phyloP scores from a whole-genome alignment of 1,139 yeast genomes.

The Protomyces arabidopsidicola region DNA sequence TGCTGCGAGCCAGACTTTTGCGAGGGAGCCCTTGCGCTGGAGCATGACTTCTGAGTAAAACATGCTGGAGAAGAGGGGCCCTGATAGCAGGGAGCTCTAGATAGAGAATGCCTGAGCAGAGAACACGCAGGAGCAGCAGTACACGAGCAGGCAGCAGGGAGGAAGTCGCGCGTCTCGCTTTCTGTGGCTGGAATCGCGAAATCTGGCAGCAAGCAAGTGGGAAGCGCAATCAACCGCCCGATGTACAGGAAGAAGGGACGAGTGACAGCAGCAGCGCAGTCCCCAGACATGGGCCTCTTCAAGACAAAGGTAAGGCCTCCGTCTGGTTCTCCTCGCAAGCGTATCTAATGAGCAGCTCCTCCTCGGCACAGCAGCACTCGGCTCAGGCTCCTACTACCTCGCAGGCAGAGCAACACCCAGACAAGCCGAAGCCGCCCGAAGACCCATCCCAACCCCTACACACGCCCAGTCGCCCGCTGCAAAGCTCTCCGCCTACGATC shows the following conservation, averaged over 20 bases:
- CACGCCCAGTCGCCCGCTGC: background rate
- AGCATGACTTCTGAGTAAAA: slow-evolving; percentile 34
- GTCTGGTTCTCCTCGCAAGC: background rate
- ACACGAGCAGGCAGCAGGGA: background rate
- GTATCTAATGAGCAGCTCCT: background rate
- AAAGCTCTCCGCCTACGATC: slow-evolving; percentile 12
- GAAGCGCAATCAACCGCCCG: background rate
- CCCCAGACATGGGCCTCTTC: background rate
- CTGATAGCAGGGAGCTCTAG: background rate
- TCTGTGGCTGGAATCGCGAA: background rate
- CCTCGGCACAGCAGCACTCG: background rate
- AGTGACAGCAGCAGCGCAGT: too few relatives aligned
- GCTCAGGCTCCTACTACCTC: background rate
- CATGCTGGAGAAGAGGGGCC: background rate
- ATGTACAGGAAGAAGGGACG: too few relatives aligned
- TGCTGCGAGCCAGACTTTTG: slow-evolving; percentile 91
- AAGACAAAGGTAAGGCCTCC: background rate
- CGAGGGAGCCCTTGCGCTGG: slow-evolving; percentile 63
- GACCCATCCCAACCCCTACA: background rate
- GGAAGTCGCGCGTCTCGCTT: background rate
- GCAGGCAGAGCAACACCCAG: background rate
- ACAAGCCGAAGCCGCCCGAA: background rate
- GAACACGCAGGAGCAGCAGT: background rate
- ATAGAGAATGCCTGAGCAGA: too few relatives aligned
- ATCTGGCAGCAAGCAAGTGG: background rate